Percentiles rank a stretch among this genome's conserved stretches.
Evolutionary conservation across 768 basidiomycete genomes (phyloP).

Genomic region (Tricholoma matsutake): DNA sequence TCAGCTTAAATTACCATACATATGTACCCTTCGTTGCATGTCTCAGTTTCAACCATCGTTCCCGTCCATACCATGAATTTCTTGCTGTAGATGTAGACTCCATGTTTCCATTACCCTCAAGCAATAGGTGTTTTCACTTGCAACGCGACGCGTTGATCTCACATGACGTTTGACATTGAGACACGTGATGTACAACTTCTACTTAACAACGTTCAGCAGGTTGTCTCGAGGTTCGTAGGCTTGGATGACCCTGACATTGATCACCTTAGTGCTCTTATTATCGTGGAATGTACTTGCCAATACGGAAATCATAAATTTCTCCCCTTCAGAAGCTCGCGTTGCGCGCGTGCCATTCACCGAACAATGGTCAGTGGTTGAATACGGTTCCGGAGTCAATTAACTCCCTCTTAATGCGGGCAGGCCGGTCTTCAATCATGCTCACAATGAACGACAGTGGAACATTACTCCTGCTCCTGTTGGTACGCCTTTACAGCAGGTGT

Average conservation of each 20-base stretch:
- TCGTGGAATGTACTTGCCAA: constrained; percentile 38
- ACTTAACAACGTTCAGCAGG: no score
- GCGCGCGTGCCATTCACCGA: constrained; percentile 16
- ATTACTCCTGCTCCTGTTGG: constrained; percentile 40
- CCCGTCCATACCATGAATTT: no score
- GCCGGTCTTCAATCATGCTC: constrained; percentile 34
- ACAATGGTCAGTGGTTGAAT: constrained; percentile 26
- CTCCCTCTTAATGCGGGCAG: constrained; percentile 22
- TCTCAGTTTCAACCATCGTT: no score
- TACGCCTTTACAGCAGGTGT: constrained; percentile 34
- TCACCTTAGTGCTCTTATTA: constrained; percentile 6
- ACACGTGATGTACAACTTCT: no score
- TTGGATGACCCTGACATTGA: background rate
- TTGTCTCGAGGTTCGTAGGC: background rate
- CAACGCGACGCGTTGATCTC: background rate
- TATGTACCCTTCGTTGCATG: no score
- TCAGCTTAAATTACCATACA: no score
- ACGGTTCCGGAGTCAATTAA: background rate
- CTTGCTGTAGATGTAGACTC: no score
- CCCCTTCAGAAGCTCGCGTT: constrained; percentile 24
- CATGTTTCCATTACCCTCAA: no score
- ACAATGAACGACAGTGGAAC: constrained; percentile 34
- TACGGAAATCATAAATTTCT: constrained; percentile 66
- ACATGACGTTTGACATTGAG: background rate
- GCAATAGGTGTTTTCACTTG: no score